These are phyloP conservation scores for Colletotrichum sp. DNA, from an alignment of 2,329 filamentous ascomycete species.

Conservation along the genomic window DNA sequence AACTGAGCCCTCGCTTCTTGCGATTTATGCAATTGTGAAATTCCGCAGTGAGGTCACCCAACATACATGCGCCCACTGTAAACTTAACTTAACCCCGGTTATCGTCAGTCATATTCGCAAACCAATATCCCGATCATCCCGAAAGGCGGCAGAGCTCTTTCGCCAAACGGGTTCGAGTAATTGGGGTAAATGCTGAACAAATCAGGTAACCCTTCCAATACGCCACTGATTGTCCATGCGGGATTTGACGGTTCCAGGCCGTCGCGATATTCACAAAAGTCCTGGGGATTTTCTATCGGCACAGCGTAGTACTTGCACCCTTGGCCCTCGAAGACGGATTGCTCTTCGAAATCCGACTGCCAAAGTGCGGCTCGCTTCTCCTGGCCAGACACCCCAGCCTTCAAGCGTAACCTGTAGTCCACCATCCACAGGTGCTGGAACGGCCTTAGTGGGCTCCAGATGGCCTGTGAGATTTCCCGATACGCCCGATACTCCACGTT, in stretches of 20 bases:
- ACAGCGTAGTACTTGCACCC: background rate
- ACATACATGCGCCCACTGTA: background rate
- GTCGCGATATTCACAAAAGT: background rate
- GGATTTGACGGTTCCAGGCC: background rate
- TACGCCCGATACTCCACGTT: accelerated
- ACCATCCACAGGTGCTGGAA: background rate
- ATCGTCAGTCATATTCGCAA: background rate
- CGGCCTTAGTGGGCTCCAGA: accelerated
- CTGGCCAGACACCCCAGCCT: accelerated
- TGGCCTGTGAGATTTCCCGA: accelerated
- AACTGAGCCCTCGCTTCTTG: background rate
- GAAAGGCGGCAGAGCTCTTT: accelerated
- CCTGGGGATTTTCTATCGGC: background rate
- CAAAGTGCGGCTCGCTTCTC: background rate
- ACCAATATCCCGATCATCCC: background rate
- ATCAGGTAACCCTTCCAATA: background rate
- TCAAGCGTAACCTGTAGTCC: background rate
- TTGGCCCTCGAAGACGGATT: background rate
- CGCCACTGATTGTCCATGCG: accelerated
- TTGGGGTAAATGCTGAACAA: too few species aligned
- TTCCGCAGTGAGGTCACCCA: background rate
- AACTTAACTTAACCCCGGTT: background rate
- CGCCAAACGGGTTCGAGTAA: background rate
- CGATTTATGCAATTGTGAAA: background rate
- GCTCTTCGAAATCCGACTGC: background rate